Conservation (phyloP, 2,329 filamentous ascomycete species). For the Trichoderma aggressivum region DNA sequence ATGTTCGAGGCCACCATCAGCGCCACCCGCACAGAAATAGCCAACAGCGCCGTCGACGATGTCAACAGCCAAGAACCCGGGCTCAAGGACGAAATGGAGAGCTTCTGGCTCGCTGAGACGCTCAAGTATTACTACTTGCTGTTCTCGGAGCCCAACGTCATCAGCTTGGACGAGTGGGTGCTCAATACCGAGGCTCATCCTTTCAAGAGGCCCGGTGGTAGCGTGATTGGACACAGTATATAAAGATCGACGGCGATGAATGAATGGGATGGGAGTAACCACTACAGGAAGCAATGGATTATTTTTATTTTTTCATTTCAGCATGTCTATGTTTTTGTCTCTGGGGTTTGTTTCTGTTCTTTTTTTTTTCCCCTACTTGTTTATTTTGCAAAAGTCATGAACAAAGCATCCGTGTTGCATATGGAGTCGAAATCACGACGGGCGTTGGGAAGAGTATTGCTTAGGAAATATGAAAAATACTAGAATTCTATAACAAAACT, state of each 20-base stretch:
- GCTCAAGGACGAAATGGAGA: conserved; percentile 69
- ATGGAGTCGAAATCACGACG: neutral
- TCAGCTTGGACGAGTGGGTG: conserved; percentile 67
- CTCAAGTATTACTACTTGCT: conserved; percentile 90
- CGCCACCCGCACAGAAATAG: conserved; percentile 62
- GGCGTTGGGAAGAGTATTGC: neutral
- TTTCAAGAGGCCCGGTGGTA: conserved; percentile 42
- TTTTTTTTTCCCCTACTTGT: neutral
- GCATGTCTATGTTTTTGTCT: neutral
- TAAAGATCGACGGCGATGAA: neutral
- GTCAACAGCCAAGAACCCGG: conserved; percentile 47
- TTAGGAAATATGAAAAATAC: neutral
- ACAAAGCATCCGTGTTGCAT: neutral
- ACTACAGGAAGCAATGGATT: neutral
- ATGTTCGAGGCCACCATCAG: conserved; percentile 75
- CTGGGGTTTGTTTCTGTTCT: neutral
- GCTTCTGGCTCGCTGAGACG: conserved; percentile 88
- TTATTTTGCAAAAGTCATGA: neutral
- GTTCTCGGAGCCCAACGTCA: conserved; percentile 63
- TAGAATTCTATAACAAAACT: neutral
- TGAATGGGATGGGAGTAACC: neutral
- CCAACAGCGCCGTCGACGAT: conserved; percentile 67
- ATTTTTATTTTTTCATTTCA: neutral
- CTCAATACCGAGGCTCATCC: conserved; percentile 63
- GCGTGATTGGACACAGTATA: conserved; percentile 7